Evolutionary conservation across 768 basidiomycete species (phyloP), one percentile per base, ranked within the genome.

Genomic region (Leucogyrophana mollusca): DNA sequence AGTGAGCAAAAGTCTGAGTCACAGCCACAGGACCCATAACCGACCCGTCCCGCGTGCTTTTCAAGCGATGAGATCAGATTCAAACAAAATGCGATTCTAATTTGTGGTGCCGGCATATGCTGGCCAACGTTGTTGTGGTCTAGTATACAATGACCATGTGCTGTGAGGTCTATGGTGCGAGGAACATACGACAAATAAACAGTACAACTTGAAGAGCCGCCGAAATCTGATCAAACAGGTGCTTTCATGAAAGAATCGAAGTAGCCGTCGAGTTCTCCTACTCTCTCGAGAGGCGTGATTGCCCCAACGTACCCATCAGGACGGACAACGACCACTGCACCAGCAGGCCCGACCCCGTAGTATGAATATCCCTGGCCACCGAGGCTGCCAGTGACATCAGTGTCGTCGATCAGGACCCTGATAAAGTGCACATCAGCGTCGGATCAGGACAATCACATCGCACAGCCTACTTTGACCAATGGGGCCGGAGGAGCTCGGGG

Each of bases 341-440:
- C 65, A 35, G 59, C 49, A 7, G 56, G 45, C 1, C 45, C 45
- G 8, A 70, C 56, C 0, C 83, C 84, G 51, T 79, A 85, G 20
- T 73, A 70, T 0, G 60, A 52, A 57, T 87, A 86, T 4, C 78
- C 82, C 27, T 70, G 69, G 3, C 82, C 82, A 20, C 80, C 81
- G 17, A 66, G 56, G 4, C 44, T 56, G 3, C 73, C 74, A 13
- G 59, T 64, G 24, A 73, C 49, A 49, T 80, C 76, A 2, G 52
- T 59, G 46, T 82, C 83, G 48, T 88, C 86, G 10, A 83, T 67
- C 23, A 82, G 67, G 5, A 83, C 76, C 60, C 85, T 87, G n/a
- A n/a, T n/a, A n/a, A n/a, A 46, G 3, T 18, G n/a, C 13, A 8
- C 17, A 24, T 18, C n/a, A 2, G 24, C 4, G 9, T 1, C 16